Conservation (phyloP, 495 filamentous ascomycete genomes). For the Penicillium arizonense region DNA sequence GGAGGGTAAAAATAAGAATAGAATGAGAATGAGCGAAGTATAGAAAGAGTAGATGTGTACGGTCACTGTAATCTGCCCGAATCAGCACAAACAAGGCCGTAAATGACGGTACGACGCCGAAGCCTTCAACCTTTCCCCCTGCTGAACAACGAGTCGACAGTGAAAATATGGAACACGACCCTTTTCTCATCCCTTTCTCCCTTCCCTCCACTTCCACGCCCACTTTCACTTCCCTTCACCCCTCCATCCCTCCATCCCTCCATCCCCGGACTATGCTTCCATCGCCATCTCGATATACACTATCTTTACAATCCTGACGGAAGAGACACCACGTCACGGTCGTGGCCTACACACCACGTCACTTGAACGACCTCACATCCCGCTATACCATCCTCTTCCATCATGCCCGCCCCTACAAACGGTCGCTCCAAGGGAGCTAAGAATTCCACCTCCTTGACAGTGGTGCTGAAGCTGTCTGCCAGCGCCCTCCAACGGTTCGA, state of each 20-base stretch:
- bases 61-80: background rate
- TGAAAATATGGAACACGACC: slow-evolving; percentile 24
- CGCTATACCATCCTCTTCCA: slow-evolving; percentile 13
- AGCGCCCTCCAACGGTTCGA: slow-evolving; percentile 48
- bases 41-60: background rate
- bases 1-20: too few relatives aligned
- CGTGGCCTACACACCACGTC: slow-evolving; percentile 12
- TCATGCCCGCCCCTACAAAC: slow-evolving; percentile 36
- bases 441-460: slow-evolving; percentile 38
- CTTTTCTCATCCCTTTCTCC: slow-evolving; percentile 13
- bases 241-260: slow-evolving; percentile 18
- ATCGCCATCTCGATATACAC: slow-evolving; percentile 2
- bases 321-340: slow-evolving; percentile 24
- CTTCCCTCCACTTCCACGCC: slow-evolving; percentile 27
- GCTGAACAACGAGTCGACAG: background rate
- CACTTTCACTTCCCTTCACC: slow-evolving; percentile 19
- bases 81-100: too few relatives aligned
- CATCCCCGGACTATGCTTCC: slow-evolving; percentile 8
- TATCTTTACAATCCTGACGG: slow-evolving; percentile 11
- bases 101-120: too few relatives aligned
- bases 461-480: slow-evolving; percentile 55
- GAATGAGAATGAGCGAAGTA: too few relatives aligned
- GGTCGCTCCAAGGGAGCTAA: slow-evolving; percentile 43
- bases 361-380: slow-evolving; percentile 9
- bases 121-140: background rate